Evolutionary conservation across 768 basidiomycete species (phyloP), one percentile per base, ranked within the genome.

Genomic region (Steccherinum ochraceum): DNA sequence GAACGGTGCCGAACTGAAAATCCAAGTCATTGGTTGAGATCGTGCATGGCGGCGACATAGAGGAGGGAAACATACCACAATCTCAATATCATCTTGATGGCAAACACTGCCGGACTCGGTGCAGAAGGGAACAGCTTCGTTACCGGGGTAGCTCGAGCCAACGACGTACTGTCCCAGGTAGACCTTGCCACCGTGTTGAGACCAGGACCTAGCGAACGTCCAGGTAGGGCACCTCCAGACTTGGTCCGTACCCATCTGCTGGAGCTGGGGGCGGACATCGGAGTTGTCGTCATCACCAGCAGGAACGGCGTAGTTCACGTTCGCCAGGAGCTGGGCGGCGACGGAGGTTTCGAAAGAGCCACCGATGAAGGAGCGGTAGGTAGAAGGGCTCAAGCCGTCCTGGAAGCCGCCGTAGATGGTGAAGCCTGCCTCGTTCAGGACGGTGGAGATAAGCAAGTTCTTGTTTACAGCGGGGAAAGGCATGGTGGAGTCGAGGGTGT

Each of bases 61-160:
- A 40, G 27, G 30, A 21, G 23, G 40, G 24, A 19, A 21, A 76
- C 83, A 52, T 68, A 84, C 84, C 53, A 90, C 77, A 62, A 87
- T 82, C 69, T 83, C 69, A 52, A 91, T 90, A 60, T 92, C 89
- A 62, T 90, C 89, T 63, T 89, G 77, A 64, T 89, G 88, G 66
- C 88, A 90, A 35, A 89, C 82, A 25, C 69, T 65, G 27, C 81
- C 83, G 24, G 70, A 27, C 56, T 74, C 63, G 4, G 71, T 73
- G 67, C 88, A 90, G 61, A 74, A 80, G 0, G 78, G 58, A 43
- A 79, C 68, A 1, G 51, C 70, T 39, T 72, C 71, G 67, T 89
- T 90, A 40, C 75, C 76, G 11, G 85, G 81, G 64, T 89, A 87
- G n/a, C 83, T 79, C 19, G 84, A 77, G 21, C 88, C 88, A 35